Conservation (phyloP, 768 basidiomycete genomes). For the Chalciporus chontae region DNA sequence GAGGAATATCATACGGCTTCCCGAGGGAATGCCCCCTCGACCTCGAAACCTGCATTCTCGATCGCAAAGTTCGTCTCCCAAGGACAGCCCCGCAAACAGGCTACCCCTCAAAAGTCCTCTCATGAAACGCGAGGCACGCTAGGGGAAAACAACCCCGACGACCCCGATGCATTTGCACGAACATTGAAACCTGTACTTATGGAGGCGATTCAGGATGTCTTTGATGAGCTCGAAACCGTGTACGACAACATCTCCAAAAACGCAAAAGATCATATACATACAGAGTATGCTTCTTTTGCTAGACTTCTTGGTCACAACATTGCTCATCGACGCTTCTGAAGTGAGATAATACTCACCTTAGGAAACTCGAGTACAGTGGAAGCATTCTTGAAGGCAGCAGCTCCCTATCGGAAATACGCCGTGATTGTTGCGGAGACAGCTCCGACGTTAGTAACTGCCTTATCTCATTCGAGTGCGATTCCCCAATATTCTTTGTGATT, state of each 20-base stretch:
- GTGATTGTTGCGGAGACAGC: conserved; percentile 96
- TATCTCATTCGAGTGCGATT: conserved; percentile 1
- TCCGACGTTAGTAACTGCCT: conserved; percentile 63
- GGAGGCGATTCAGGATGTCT: conserved; percentile 94
- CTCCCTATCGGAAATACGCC: conserved; percentile 87
- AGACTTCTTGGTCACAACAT: not conserved
- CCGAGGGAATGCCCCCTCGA: conserved; percentile 39
- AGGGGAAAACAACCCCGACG: conserved; percentile 68
- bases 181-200: conserved; percentile 90
- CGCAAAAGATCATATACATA: conserved; percentile 94
- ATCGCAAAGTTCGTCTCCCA: conserved; percentile 82
- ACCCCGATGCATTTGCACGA: conserved; percentile 74
- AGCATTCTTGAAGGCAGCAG: conserved; percentile 88
- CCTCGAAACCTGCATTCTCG: conserved; percentile 50
- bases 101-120: conserved; percentile 33
- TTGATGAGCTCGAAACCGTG: conserved; percentile 94
- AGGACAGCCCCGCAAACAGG: conserved; percentile 62
- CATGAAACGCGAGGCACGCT: conserved; percentile 52
- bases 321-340: conserved; percentile 28
- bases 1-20: conserved; percentile 91
- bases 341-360: conserved; percentile 92
- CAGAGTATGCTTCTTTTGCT: conserved; percentile 64
- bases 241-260: conserved; percentile 93
- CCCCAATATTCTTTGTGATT: conserved; percentile 1
- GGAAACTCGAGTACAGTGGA: conserved; percentile 95